Evolutionary conservation across 441 rosid genomes (phyloP).

Genomic region (Jatropha multifida): DNA sequence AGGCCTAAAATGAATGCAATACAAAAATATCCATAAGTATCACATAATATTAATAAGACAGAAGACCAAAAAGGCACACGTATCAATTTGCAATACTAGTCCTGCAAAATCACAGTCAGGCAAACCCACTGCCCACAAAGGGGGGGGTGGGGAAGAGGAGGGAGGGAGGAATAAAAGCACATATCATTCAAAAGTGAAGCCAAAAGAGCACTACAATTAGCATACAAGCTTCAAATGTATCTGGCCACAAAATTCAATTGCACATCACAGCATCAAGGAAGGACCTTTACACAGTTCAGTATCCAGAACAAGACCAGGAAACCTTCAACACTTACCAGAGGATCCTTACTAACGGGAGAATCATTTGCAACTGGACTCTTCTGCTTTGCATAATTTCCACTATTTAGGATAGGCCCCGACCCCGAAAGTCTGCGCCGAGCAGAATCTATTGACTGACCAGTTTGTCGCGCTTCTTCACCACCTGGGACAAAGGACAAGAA

Average conservation of each 20-base stretch:
- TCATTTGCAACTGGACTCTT: conserved; percentile 73
- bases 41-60: neutral
- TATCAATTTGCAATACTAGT: neutral
- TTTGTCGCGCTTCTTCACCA: conserved; percentile 64
- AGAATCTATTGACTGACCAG: conserved; percentile 64
- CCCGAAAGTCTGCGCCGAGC: conserved; percentile 65
- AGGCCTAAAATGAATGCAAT: neutral
- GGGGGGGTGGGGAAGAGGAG: too few species aligned
- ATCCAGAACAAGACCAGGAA: neutral
- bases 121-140: neutral
- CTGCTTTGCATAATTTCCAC: conserved; percentile 67
- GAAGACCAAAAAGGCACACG: neutral
- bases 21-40: neutral
- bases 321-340: conserved; percentile 39
- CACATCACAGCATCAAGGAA: neutral
- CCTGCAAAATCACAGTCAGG: neutral
- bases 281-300: neutral
- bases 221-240: neutral
- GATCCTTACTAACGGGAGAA: conserved; percentile 60
- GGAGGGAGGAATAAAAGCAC: too few species aligned
- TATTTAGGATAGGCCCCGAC: conserved; percentile 59
- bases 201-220: too few species aligned
- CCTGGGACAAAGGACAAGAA: conserved; percentile 33
- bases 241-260: neutral
- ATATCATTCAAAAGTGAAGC: too few species aligned